Evolutionary conservation across 116 monocot genomes (phyloP).

Genomic region (Trichopus zeylanicus): DNA sequence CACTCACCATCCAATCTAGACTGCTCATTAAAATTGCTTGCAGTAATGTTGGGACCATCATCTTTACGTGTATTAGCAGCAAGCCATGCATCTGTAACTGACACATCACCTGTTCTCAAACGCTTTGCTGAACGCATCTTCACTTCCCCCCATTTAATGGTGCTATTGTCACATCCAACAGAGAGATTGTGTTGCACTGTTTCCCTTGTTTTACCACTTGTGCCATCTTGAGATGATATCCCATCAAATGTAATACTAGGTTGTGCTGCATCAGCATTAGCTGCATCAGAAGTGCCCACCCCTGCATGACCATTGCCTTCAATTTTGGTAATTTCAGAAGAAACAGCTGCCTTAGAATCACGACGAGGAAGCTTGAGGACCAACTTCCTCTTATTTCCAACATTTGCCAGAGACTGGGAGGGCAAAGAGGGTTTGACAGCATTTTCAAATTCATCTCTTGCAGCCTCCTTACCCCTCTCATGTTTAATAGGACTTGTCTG

Average conservation of each 20-base stretch:
- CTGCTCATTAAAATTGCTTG: slow-evolving; percentile 12
- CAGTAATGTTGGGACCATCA: slow-evolving; percentile 7
- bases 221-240: slow-evolving; percentile 15
- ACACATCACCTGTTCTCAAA: slow-evolving; percentile 32
- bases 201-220: slow-evolving; percentile 10
- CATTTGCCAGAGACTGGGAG: slow-evolving; percentile 15
- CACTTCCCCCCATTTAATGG: slow-evolving; percentile 93
- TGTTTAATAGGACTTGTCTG: slow-evolving; percentile 15
- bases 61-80: slow-evolving; percentile 7
- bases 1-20: slow-evolving; percentile 25
- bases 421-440: slow-evolving; percentile 23
- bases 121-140: slow-evolving; percentile 82
- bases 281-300: slow-evolving; percentile 11
- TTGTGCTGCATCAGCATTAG: slow-evolving; percentile 8
- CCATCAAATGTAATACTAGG: slow-evolving; percentile 11
- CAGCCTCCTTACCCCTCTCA: slow-evolving; percentile 21
- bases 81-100: slow-evolving; percentile 13
- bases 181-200: too few relatives aligned
- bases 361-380: slow-evolving; percentile 75
- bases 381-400: slow-evolving; percentile 47
- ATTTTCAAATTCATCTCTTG: slow-evolving; percentile 36
- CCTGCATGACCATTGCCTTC: slow-evolving; percentile 21
- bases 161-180: slow-evolving; percentile 17
- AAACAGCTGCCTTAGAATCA: slow-evolving; percentile 30
- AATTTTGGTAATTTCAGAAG: slow-evolving; percentile 27